phyloP scores from a whole-genome alignment of 805 yeast species.

The Ogataea chonburiensis region DNA sequence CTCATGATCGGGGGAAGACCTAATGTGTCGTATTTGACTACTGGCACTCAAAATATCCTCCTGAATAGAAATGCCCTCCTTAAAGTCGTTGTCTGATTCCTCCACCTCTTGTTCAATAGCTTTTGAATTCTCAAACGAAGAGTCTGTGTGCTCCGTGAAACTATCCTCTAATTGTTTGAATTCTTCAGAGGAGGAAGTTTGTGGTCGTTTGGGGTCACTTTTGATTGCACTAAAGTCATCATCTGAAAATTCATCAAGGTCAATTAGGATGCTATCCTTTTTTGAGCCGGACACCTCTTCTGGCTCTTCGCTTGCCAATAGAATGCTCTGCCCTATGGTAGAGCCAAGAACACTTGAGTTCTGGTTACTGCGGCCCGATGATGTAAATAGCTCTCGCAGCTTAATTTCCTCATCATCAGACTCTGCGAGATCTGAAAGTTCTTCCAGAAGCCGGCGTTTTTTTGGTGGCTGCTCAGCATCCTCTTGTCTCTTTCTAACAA shows the following conservation, averaged over 20 bases:
- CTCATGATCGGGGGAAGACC: slow-evolving; percentile 5
- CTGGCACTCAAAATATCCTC: slow-evolving; percentile 2
- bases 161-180: slow-evolving; percentile 12
- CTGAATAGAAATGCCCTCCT: slow-evolving; percentile 6
- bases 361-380: slow-evolving; percentile 6
- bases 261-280: slow-evolving; percentile 13
- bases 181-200: slow-evolving; percentile 13
- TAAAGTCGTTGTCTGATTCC: slow-evolving; percentile 18
- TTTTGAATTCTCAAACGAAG: background rate
- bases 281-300: slow-evolving; percentile 1
- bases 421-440: slow-evolving; percentile 16
- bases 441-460: slow-evolving; percentile 14
- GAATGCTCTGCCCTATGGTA: slow-evolving; percentile 14
- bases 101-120: slow-evolving; percentile 10
- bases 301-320: slow-evolving; percentile 11
- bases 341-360: slow-evolving; percentile 13
- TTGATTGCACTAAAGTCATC: slow-evolving; percentile 13
- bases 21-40: slow-evolving; percentile 2
- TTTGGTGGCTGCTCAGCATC: slow-evolving; percentile 17
- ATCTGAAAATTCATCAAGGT: slow-evolving; percentile 20
- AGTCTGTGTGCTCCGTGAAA: slow-evolving; percentile 16
- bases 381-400: slow-evolving; percentile 20
- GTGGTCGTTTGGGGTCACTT: slow-evolving; percentile 5
- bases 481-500: slow-evolving; percentile 38
- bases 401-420: slow-evolving; percentile 21